Evolutionary conservation across 2,329 filamentous ascomycete genomes (phyloP).

Genomic region (Hypoxylon sp.): DNA sequence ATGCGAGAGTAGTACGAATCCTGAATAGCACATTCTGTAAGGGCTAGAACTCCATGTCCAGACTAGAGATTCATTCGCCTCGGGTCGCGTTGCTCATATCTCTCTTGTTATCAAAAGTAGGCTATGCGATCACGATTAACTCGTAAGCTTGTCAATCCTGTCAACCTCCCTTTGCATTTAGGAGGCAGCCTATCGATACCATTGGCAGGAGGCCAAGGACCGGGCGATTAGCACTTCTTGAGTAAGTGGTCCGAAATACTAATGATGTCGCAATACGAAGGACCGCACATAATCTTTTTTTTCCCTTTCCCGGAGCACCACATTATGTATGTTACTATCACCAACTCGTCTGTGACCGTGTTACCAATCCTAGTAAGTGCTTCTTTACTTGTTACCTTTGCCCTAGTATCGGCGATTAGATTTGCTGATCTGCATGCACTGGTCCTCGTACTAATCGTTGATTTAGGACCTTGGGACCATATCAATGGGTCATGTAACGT

Average conservation of each 20-base stretch:
- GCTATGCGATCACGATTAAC: constrained; percentile 8
- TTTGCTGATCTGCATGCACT: constrained; percentile 27
- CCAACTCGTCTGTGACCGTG: constrained; percentile 18
- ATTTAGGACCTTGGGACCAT: constrained; percentile 13
- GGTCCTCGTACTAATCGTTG: constrained; percentile 15
- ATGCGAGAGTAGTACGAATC: constrained; percentile 28
- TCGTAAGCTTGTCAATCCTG: constrained; percentile 21
- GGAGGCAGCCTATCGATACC: constrained; percentile 16
- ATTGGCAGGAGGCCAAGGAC: constrained; percentile 29
- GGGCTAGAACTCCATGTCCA: constrained; percentile 24
- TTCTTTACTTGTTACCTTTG: constrained; percentile 32
- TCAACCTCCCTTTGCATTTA: not conserved
- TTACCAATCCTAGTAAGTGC: constrained; percentile 37
- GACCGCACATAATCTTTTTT: constrained; percentile 21
- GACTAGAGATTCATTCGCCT: constrained; percentile 14
- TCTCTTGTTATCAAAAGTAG: constrained; percentile 18
- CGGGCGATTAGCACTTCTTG: constrained; percentile 35
- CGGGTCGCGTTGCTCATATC: constrained; percentile 8
- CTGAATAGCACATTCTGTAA: constrained; percentile 11
- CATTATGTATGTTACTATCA: constrained; percentile 21
- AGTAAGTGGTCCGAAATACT: constrained; percentile 36
- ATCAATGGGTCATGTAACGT: constrained; percentile 31
- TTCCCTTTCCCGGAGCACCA: constrained; percentile 1
- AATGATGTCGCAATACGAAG: constrained; percentile 35
- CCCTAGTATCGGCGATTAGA: constrained; percentile 15